These are phyloP conservation scores for Barbatosphaeria neglecta DNA, from an alignment of 495 filamentous ascomycete genomes.

Conservation along the genomic window DNA sequence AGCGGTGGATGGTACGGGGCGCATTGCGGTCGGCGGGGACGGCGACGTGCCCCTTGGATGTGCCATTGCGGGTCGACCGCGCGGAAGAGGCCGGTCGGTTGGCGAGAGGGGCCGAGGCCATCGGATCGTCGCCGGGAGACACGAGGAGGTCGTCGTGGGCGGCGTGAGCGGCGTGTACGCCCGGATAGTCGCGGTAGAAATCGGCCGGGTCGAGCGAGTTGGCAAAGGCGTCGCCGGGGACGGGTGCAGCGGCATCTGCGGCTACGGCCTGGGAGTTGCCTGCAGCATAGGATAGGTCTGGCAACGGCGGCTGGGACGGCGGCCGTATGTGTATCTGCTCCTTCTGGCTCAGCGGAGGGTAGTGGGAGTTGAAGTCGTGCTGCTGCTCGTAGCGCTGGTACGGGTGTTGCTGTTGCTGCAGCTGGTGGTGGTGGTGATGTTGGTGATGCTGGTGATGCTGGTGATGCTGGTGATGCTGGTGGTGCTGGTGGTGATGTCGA, in stretches of 20 bases:
- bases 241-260: conserved; percentile 19
- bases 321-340: too few relatives aligned
- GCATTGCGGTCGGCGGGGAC: conserved; percentile 14
- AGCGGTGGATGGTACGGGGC: conserved; percentile 25
- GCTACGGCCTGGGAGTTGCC: conserved; percentile 17
- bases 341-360: too few relatives aligned
- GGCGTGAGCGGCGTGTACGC: conserved; percentile 11
- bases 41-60: conserved; percentile 23
- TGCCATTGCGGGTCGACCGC: conserved; percentile 25
- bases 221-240: conserved; percentile 20
- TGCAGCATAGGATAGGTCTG: conserved; percentile 15
- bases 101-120: conserved; percentile 13
- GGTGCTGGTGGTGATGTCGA: conserved; percentile 14
- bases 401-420: conserved; percentile 8
- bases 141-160: conserved; percentile 8
- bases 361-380: conserved; percentile 10
- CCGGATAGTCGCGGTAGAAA: conserved; percentile 39
- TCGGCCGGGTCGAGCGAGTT: conserved; percentile 33
- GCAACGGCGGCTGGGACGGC: conserved; percentile 11
- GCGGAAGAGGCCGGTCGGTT: conserved; percentile 17
- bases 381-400: conserved; percentile 6
- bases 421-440: conserved; percentile 1
- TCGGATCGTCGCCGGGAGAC: conserved; percentile 11
- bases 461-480: conserved; percentile 8
- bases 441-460: conserved; percentile 1